Percentiles rank a stretch among this genome's conserved stretches.
phyloP scores from a whole-genome alignment of 345 rosid genomes.

The Kandelia obovata region DNA sequence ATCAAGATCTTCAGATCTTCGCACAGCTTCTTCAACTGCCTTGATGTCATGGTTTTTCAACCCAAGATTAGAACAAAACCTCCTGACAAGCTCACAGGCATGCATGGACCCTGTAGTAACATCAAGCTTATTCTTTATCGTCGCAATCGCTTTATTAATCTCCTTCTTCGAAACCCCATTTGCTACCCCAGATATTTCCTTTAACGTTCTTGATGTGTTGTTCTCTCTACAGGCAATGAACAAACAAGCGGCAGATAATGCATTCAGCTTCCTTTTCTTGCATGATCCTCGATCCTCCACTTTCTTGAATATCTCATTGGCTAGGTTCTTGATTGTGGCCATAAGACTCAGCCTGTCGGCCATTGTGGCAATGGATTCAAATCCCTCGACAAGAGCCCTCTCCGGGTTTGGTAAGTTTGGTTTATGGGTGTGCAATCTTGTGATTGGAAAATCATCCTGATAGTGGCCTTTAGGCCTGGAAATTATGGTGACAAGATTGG shows the following conservation, averaged over 20 bases:
- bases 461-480: neutral
- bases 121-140: neutral
- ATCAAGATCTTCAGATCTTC: constrained; percentile 15
- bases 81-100: constrained; percentile 9
- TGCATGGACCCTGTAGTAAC: neutral
- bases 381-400: neutral
- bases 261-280: constrained; percentile 3
- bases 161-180: constrained; percentile 15
- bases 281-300: constrained; percentile 9
- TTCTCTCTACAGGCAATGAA: constrained; percentile 21
- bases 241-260: constrained; percentile 14
- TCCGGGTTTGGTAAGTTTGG: neutral
- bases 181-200: constrained; percentile 1
- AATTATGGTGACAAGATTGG: constrained; percentile 8
- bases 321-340: neutral
- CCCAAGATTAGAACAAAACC: constrained; percentile 21
- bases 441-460: neutral
- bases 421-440: neutral
- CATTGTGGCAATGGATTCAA: constrained; percentile 8
- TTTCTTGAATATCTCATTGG: constrained; percentile 21
- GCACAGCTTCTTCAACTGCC: constrained; percentile 22
- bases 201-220: neutral
- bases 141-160: neutral
- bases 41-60: constrained; percentile 8
- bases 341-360: constrained; percentile 8